These are phyloP conservation scores for Thalia dealbata DNA, from an alignment of 176 grass and related monocot species.

Conservation along the genomic window DNA sequence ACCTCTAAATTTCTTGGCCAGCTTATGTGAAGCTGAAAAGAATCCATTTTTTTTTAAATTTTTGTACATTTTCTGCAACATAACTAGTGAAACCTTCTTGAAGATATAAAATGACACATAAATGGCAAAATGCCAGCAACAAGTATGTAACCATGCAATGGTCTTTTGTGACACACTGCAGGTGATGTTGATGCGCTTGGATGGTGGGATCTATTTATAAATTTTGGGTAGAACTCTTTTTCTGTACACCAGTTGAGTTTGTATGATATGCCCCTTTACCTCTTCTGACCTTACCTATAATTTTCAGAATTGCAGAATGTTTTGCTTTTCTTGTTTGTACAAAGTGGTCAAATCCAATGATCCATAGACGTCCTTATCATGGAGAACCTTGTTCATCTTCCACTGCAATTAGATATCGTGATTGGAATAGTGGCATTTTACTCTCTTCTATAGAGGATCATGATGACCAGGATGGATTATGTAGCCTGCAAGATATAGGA, in stretches of 20 bases:
- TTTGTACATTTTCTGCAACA: neutral
- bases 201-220: slow-evolving; percentile 87
- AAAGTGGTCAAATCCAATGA: slow-evolving; percentile 66
- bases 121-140: too few species aligned
- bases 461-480: slow-evolving; percentile 29
- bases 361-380: slow-evolving; percentile 30
- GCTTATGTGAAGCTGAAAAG: neutral
- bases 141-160: neutral
- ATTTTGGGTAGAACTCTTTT: slow-evolving; percentile 45
- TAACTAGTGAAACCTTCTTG: neutral
- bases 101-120: neutral
- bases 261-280: slow-evolving; percentile 10
- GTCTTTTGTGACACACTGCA: slow-evolving; percentile 5
- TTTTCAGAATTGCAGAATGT: slow-evolving; percentile 53
- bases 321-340: slow-evolving; percentile 64
- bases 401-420: slow-evolving; percentile 19
- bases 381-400: slow-evolving; percentile 26
- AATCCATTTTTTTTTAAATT: neutral
- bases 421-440: slow-evolving; percentile 20
- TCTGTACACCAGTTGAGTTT: neutral
- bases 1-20: neutral
- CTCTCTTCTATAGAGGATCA: slow-evolving; percentile 24
- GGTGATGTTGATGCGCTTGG: slow-evolving; percentile 54
- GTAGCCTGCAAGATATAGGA: slow-evolving; percentile 52
- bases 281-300: slow-evolving; percentile 16